Conservation (phyloP, 202 grass and related monocot genomes). For the Saccharum hybrid region DNA sequence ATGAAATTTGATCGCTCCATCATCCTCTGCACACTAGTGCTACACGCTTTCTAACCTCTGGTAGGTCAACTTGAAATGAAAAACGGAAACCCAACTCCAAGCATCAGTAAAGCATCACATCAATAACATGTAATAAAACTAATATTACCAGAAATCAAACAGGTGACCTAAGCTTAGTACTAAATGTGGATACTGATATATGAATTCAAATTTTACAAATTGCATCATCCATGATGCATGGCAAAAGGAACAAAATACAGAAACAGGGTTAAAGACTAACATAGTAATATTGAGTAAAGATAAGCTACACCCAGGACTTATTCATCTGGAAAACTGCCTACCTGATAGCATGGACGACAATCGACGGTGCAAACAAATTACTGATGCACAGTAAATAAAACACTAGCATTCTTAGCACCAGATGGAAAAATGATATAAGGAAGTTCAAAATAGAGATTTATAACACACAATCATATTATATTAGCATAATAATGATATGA, state of each 20-base stretch:
- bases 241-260: not conserved
- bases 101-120: conserved; percentile 21
- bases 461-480: not conserved
- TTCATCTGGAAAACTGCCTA: conserved; percentile 23
- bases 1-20: conserved; percentile 2
- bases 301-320: not conserved
- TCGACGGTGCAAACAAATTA: not conserved
- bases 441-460: not conserved
- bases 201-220: conserved; percentile 11
- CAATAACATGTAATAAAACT: not conserved
- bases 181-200: conserved; percentile 6
- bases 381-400: not conserved
- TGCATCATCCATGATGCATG: not conserved
- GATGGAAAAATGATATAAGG: not conserved
- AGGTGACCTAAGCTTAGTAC: conserved; percentile 1
- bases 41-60: not conserved
- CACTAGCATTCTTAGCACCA: not conserved
- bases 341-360: not conserved
- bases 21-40: not conserved
- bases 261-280: not conserved
- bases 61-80: not conserved
- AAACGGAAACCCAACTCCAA: not conserved
- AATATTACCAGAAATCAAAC: conserved; percentile 11
- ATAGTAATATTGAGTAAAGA: not conserved
- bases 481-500: not conserved